phyloP scores from a whole-genome alignment of 202 grass and related monocot genomes.

The Hordeum pubiflorum region DNA sequence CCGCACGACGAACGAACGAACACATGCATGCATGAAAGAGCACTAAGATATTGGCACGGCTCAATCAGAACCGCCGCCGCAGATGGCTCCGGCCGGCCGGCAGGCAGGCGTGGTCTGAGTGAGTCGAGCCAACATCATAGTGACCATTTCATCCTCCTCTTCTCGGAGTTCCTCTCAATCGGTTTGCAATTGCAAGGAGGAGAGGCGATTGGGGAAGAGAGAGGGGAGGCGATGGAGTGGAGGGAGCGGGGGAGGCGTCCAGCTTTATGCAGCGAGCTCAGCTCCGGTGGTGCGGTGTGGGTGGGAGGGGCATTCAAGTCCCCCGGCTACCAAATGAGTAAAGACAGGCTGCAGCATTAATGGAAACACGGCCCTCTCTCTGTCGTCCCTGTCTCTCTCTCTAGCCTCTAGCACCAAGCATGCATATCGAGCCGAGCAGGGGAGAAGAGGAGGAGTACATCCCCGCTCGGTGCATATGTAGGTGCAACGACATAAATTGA shows the following conservation, averaged over 20 bases:
- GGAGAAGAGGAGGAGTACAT: not conserved
- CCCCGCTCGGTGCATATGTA: conserved; percentile 27
- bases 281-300: conserved; percentile 15
- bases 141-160: conserved; percentile 54
- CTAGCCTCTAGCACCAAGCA: not conserved
- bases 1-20: too few species aligned
- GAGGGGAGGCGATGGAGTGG: not conserved
- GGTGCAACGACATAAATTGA: conserved; percentile 71
- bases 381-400: conserved; percentile 22
- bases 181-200: not conserved
- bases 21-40: conserved; percentile 37
- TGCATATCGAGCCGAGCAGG: not conserved
- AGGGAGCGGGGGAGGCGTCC: conserved; percentile 3
- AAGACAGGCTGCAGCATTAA: conserved; percentile 94
- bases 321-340: conserved; percentile 73
- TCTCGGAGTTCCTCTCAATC: not conserved
- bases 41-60: conserved; percentile 99
- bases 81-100: not conserved
- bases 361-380: conserved; percentile 49
- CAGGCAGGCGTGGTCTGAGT: conserved; percentile 47
- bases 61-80: conserved; percentile 61
- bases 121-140: conserved; percentile 99
- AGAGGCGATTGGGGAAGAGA: not conserved
- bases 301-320: conserved; percentile 59
- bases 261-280: conserved; percentile 37